A percentile compares a stretch with the other conserved stretches of the same genome.
Conservation (phyloP, 1,139 yeast species). For the Protomyces gravidus region DNA sequence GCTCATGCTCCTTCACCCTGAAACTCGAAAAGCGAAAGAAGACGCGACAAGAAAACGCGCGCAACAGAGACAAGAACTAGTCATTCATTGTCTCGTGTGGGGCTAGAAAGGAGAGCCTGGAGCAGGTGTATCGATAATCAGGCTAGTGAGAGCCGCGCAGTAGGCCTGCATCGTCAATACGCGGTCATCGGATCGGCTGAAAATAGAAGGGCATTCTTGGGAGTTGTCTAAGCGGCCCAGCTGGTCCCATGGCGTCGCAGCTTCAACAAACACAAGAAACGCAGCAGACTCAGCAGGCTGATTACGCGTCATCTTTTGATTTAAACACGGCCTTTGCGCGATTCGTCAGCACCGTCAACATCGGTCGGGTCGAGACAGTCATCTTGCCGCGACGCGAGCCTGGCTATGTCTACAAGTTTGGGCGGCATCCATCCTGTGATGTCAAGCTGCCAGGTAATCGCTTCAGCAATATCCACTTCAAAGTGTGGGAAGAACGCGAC, state of each 20-base stretch:
- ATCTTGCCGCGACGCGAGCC: constrained; percentile 9
- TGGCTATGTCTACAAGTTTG: constrained; percentile 20
- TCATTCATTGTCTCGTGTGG: no score
- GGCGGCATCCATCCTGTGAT: constrained; percentile 27
- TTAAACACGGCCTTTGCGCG: constrained; percentile 15
- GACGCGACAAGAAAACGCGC: no score
- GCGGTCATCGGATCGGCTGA: no score
- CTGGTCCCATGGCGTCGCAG: background rate
- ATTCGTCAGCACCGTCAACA: constrained; percentile 12
- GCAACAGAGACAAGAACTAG: no score
- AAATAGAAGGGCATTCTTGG: no score
- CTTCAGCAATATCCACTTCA: constrained; percentile 18
- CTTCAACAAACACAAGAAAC: constrained; percentile 4
- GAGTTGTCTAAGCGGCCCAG: no score
- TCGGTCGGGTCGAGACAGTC: constrained; percentile 12
- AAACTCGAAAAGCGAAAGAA: no score
- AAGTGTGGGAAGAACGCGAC: constrained; percentile 17
- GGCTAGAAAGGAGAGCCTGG: no score
- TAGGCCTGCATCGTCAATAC: no score
- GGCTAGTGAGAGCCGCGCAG: no score
- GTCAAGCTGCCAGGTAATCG: constrained; percentile 14
- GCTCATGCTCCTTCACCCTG: no score
- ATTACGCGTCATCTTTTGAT: constrained; percentile 16
- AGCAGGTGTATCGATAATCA: no score
- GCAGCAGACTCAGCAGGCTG: constrained; percentile 14